Conservation (phyloP, 305 asterid genomes). For the Fraxinus angustifolia region DNA sequence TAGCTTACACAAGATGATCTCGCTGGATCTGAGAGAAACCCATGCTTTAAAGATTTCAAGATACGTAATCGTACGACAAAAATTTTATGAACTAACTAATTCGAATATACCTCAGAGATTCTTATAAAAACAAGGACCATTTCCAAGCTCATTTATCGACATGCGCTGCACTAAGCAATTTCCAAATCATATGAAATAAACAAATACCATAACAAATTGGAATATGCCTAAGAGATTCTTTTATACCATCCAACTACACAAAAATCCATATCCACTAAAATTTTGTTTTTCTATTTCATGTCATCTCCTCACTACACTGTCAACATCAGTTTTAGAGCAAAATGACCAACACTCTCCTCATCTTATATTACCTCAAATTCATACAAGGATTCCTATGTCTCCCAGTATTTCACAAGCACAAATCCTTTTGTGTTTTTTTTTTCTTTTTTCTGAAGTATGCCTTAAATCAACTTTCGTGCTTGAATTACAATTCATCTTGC, state of each 20-base stretch:
- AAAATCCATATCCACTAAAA: slow-evolving; percentile 25
- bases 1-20: background rate
- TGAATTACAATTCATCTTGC: slow-evolving; percentile 6
- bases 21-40: background rate
- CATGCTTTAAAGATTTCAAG: background rate
- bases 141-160: slow-evolving; percentile 19
- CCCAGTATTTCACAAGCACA: slow-evolving; percentile 8
- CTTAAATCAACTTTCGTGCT: background rate
- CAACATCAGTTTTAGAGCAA: background rate
- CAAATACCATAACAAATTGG: slow-evolving; percentile 31
- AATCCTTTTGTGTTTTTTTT: background rate
- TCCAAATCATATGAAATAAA: slow-evolving; percentile 27
- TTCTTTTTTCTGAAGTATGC: background rate
- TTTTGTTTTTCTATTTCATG: slow-evolving; percentile 21
- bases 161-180: slow-evolving; percentile 27
- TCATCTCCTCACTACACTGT: slow-evolving; percentile 13
- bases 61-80: slow-evolving; percentile 14
- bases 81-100: background rate
- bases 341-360: background rate
- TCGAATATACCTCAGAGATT: background rate
- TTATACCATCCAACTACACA: slow-evolving; percentile 36
- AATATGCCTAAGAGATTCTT: slow-evolving; percentile 40
- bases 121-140: background rate
- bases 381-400: background rate
- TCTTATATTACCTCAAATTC: background rate